phyloP scores from a whole-genome alignment of 208 protist species.

The Trichomonas tenax region DNA sequence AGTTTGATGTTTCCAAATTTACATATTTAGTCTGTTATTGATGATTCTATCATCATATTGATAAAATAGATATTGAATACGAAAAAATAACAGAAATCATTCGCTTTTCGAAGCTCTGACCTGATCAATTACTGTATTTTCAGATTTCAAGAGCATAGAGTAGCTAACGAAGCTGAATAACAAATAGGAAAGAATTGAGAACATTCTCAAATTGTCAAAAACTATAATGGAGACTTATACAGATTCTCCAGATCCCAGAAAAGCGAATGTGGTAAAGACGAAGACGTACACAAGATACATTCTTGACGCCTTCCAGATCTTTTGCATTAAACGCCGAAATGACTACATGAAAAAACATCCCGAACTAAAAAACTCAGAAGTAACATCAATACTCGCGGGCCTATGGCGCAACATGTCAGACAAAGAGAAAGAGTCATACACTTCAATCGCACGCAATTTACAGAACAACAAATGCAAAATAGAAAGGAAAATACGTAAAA shows the following conservation, averaged over 20 bases:
- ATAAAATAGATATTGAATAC: no score
- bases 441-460: background rate
- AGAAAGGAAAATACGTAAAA: background rate
- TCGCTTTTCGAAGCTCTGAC: no score
- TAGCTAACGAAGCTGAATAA: no score
- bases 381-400: background rate
- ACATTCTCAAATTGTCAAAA: background rate
- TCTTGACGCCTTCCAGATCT: background rate
- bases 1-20: no score
- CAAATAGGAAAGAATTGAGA: no score
- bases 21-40: no score
- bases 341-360: background rate
- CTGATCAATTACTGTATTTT: no score
- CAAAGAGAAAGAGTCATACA: background rate
- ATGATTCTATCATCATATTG: no score
- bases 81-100: no score
- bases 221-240: background rate
- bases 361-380: background rate
- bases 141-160: no score
- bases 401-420: background rate
- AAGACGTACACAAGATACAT: background rate
- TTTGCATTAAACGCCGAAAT: background rate
- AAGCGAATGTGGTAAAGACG: background rate
- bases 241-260: background rate
- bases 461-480: background rate